Evolutionary conservation across 2,329 filamentous ascomycete species (phyloP), one percentile per base, ranked within the genome.

Genomic region (Botrytis porri): DNA sequence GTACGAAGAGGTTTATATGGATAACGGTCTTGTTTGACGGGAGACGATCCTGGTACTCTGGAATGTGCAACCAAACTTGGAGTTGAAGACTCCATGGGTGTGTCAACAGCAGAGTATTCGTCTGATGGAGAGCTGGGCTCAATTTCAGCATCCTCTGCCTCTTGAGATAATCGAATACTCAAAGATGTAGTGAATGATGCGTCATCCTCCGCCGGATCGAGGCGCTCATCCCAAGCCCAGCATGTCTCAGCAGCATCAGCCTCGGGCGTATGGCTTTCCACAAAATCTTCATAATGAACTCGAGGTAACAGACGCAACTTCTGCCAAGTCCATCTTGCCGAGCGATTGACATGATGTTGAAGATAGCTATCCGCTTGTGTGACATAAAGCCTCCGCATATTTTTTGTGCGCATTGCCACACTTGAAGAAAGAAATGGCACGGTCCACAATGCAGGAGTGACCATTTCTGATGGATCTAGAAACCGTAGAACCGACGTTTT

Each of bases 331-430:
- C 91, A 94, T 8, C 85, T 85, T 16, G 83, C 66, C 35, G 66
- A 51, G 6, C n/a, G 18, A 32, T 43, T 35, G 51, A 73, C 73
- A 10, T 77, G 84, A 74, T 89, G 87, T 78, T 95, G 93, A 3
- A 93, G 82, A 76, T 95, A 95, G 1, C 91, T 90, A 76, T 92
- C 89, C 5, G 90, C 88, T 73, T 93, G 91, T 1, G 93, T 95
- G 73, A 95, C 86, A 81, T 92, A 95, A 20, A 95, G 86, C 14
- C 92, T 87, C 75, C 90, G 89, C 75, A 84, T 48, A 86, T 65
- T 73, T 7, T 16, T 88, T 86, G 43, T 89, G 86, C 90, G 89
- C 92, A 95, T 95, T 78, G 93, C 87, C 54, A 94, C 88, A 65
- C 88, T 89, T 2, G 91, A 90, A 67, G 86, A 86, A 41, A 95